Evolutionary conservation across 768 basidiomycete species (phyloP), one percentile per base, ranked within the genome.

Genomic region (Podaxis sp.): DNA sequence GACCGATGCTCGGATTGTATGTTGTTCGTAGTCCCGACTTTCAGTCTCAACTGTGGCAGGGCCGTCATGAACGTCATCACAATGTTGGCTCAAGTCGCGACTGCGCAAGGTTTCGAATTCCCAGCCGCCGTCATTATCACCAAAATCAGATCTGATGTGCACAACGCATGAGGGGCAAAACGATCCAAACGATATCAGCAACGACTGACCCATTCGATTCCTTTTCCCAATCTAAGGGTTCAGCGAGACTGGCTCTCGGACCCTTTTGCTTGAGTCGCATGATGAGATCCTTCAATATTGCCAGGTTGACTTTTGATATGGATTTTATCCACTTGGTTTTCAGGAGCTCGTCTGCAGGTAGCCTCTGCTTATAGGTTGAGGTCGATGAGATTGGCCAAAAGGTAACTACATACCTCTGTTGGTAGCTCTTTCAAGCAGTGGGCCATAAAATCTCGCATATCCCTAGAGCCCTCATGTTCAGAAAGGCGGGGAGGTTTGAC

Each of bases 261-360:
- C 89, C 91, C 4, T 86, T 89, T 28, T 83, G 79, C 64, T 95
- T 87, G 54, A 93, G 88, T 23, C 88, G 87, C 25, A 84, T 73
- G 50, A 97, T 81, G 35, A 98, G 79, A 58, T 98, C 97, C 64
- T 87, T 88, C 16, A 98, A 76, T 16, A 84, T 75, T 0, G 86
- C 78, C 13, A 94, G 75, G 1, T 85, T 80, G 1, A 82, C 74
- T 77, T 89, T 95, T 6, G 85, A 75, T 4, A 84, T 72, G 6
- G 83, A 79, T 68, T 90, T 93, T 65, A 98, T 93, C 94, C 96
- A 98, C 69, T 90, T 95, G 28, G 86, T 83, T 71, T 90, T 95
- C 2, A 78, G 68, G 2, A 99, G 80, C 65, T 98, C 95, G 60
- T 98, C 97, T 11, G 97, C 94, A 2, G 88, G 81, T 14, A 91